Percentiles rank a stretch among this genome's conserved stretches.
Evolutionary conservation across 129 eudicot genomes (phyloP).

Genomic region (Flaveria bidentis): DNA sequence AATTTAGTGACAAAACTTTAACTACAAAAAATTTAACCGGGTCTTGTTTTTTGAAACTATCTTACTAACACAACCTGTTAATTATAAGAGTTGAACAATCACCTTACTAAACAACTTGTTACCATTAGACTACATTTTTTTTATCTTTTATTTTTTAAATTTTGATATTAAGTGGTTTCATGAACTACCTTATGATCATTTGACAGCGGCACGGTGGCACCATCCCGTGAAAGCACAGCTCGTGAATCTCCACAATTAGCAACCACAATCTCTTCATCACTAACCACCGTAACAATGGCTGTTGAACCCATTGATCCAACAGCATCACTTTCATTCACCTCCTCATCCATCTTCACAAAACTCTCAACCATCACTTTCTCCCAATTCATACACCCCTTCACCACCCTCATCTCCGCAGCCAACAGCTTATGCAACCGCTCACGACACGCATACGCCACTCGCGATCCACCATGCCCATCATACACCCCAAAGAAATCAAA

Average conservation of each 20-base stretch:
- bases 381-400: constrained; percentile 41
- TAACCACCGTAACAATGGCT: constrained; percentile 67
- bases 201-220: constrained; percentile 49
- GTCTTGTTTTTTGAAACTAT: too few relatives aligned
- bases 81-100: too few relatives aligned
- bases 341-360: constrained; percentile 58
- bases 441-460: constrained; percentile 52
- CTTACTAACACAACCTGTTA: too few relatives aligned
- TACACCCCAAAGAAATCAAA: constrained; percentile 54
- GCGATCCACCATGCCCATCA: constrained; percentile 74
- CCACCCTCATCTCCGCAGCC: constrained; percentile 39
- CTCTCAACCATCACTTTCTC: constrained; percentile 53
- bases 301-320: constrained; percentile 51
- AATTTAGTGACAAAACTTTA: too few relatives aligned
- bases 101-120: too few relatives aligned
- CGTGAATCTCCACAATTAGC: constrained; percentile 86
- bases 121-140: too few relatives aligned
- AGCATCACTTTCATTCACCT: constrained; percentile 26
- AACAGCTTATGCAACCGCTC: constrained; percentile 43
- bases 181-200: constrained; percentile 59
- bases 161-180: too few relatives aligned
- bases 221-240: constrained; percentile 58
- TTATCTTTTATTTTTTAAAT: too few relatives aligned
- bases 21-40: too few relatives aligned
- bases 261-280: constrained; percentile 57